Percentiles rank a stretch among this genome's conserved stretches.
phyloP scores from a whole-genome alignment of 805 yeast genomes.

The Candida chilensis region DNA sequence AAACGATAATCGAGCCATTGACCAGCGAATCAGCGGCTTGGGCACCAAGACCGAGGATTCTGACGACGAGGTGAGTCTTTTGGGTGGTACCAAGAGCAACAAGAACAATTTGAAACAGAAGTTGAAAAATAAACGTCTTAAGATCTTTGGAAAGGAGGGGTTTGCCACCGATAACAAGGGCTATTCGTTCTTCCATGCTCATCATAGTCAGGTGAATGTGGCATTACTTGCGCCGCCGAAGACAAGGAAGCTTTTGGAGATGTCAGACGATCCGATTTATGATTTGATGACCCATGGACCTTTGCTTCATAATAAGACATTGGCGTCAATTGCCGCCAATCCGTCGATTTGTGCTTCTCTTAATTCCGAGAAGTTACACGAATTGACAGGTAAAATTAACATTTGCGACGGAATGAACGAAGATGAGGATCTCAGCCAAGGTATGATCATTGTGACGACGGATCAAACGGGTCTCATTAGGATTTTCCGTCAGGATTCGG shows the following conservation, averaged over 20 bases:
- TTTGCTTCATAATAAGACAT: slow-evolving; percentile 6
- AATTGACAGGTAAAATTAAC: neutral
- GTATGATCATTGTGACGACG: slow-evolving; percentile 62
- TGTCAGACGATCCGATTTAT: slow-evolving; percentile 74
- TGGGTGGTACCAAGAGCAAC: slow-evolving; percentile 14
- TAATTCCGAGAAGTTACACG: slow-evolving; percentile 1
- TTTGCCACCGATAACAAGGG: slow-evolving; percentile 44
- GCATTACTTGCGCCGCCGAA: slow-evolving; percentile 71
- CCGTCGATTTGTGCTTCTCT: neutral
- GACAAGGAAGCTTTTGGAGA: slow-evolving; percentile 54
- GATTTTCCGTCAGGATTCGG: slow-evolving; percentile 74
- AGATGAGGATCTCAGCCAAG: slow-evolving; percentile 9
- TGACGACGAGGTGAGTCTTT: slow-evolving; percentile 2
- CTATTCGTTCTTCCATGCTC: slow-evolving; percentile 70
- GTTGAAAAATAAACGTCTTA: slow-evolving; percentile 11
- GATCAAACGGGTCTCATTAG: slow-evolving; percentile 68
- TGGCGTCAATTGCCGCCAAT: slow-evolving; percentile 7
- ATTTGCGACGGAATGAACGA: slow-evolving; percentile 1
- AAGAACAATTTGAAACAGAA: slow-evolving; percentile 25
- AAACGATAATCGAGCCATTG: neutral
- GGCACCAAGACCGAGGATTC: slow-evolving; percentile 1
- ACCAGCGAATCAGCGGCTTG: neutral
- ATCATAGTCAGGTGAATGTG: slow-evolving; percentile 61
- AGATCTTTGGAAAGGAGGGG: slow-evolving; percentile 19
- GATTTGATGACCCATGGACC: slow-evolving; percentile 28